Percentiles rank a stretch among this genome's conserved stretches.
Conservation (phyloP, 2,329 filamentous ascomycete species). For the Hymenoscyphus infarciens region DNA sequence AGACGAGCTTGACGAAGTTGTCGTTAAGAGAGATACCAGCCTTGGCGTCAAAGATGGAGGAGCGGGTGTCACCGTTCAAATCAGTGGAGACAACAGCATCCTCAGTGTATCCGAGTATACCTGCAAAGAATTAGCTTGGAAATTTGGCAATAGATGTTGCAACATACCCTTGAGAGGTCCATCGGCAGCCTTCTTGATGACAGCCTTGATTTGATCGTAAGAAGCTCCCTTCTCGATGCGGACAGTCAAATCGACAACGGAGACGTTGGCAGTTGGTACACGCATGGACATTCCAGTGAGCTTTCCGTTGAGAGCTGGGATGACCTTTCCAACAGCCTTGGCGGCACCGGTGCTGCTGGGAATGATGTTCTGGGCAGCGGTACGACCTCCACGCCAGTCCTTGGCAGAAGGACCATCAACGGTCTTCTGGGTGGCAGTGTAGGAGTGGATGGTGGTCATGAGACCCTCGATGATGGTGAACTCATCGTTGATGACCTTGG, state of each 20-base stretch:
- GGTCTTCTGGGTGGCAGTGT: conserved; percentile 99
- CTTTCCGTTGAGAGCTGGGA: conserved; percentile 96
- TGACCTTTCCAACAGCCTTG: conserved; percentile 99
- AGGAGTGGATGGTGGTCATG: conserved; percentile 99
- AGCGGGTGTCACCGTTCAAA: conserved; percentile 86
- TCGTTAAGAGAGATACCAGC: conserved; percentile 97
- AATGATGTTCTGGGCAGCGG: conserved; percentile 99
- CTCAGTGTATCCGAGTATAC: conserved; percentile 91
- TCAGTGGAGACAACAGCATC: conserved; percentile 95
- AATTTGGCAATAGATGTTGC: neutral
- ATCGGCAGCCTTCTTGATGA: conserved; percentile 82
- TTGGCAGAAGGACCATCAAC: conserved; percentile 96
- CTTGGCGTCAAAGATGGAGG: conserved; percentile 99
- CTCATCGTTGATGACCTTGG: conserved; percentile 99
- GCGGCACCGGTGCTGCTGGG: conserved; percentile 98
- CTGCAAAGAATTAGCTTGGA: conserved; percentile 40
- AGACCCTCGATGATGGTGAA: conserved; percentile 97
- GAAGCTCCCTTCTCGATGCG: conserved; percentile 85
- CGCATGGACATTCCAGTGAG: conserved; percentile 99
- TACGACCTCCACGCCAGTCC: conserved; percentile 99
- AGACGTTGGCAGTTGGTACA: conserved; percentile 98
- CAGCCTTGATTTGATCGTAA: conserved; percentile 90
- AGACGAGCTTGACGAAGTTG: conserved; percentile 94
- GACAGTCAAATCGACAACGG: conserved; percentile 94
- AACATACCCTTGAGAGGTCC: conserved; percentile 78